Conservation (phyloP, 768 basidiomycete genomes). For the Phanerochaete sordida region DNA sequence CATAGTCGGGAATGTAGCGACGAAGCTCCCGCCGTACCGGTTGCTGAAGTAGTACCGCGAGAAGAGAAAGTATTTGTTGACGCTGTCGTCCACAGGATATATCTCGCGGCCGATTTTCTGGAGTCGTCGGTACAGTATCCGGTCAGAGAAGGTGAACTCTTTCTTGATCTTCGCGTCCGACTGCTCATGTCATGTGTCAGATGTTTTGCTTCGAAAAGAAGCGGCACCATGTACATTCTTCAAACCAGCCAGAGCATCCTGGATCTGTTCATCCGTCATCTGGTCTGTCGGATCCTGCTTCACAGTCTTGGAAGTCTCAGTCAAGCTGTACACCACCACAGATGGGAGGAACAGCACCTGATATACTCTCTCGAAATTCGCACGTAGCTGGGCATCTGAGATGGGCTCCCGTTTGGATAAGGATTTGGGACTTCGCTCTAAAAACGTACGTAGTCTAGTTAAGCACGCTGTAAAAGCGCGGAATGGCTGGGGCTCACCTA, state of each 20-base stretch:
- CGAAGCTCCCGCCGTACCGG: conserved; percentile 12
- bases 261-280: background rate
- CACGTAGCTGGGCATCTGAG: background rate
- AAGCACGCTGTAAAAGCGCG: too few relatives aligned
- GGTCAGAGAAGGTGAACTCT: conserved; percentile 3
- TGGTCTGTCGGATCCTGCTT: background rate
- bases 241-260: background rate
- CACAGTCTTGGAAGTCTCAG: too few relatives aligned
- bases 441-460: too few relatives aligned
- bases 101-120: background rate
- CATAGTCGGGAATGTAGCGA: conserved; percentile 5
- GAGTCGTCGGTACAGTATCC: conserved; percentile 7
- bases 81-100: conserved; percentile 11
- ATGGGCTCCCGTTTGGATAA: background rate
- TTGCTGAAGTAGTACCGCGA: conserved; percentile 7
- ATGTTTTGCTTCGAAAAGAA: background rate
- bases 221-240: background rate
- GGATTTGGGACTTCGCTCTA: too few relatives aligned
- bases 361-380: background rate
- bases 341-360: background rate
- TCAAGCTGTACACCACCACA: too few relatives aligned
- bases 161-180: conserved; percentile 13
- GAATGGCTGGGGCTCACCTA: background rate
- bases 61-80: background rate
- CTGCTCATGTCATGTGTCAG: background rate